Evolutionary conservation across 495 filamentous ascomycete genomes (phyloP).

Genomic region (Stereocaulon alpinum): DNA sequence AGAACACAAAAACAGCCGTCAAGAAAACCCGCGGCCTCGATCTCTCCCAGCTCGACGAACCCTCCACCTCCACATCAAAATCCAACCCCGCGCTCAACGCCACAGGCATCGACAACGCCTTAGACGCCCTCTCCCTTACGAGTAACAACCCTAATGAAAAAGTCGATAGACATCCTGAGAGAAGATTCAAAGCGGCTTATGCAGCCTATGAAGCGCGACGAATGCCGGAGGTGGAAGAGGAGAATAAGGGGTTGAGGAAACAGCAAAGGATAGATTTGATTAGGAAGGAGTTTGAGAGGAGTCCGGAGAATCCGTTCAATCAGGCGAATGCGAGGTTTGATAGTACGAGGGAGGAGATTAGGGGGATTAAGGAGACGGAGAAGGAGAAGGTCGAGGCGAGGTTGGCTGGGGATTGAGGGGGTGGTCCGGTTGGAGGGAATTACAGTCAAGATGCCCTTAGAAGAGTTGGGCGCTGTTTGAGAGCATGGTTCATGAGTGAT

Average conservation of each 20-base stretch:
- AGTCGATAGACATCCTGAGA: constrained; percentile 77
- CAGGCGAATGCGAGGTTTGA: constrained; percentile 65
- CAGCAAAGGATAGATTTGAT: constrained; percentile 73
- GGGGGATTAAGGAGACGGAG: constrained; percentile 54
- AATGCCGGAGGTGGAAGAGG: constrained; percentile 71
- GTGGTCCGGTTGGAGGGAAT: no score
- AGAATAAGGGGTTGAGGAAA: constrained; percentile 64
- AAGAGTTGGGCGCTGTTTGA: constrained; percentile 12
- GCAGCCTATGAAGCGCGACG: constrained; percentile 77
- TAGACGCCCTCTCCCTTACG: constrained; percentile 70
- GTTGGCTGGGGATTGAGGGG: constrained; percentile 32
- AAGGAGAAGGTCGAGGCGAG: constrained; percentile 63
- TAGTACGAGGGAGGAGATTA: constrained; percentile 67
- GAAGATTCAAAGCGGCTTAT: constrained; percentile 78
- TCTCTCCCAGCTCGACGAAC: constrained; percentile 55
- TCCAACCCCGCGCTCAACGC: constrained; percentile 52
- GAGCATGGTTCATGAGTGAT: constrained; percentile 3
- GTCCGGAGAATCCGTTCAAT: constrained; percentile 89
- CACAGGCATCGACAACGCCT: constrained; percentile 79
- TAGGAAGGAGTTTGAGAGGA: constrained; percentile 82
- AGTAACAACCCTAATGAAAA: constrained; percentile 41
- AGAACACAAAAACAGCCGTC: constrained; percentile 55
- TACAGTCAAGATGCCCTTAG: no score
- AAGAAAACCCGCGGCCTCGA: constrained; percentile 51
- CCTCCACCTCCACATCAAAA: constrained; percentile 37